Conservation (phyloP, 1,284 basidiomycete species). For the Meripilus lineatus region DNA sequence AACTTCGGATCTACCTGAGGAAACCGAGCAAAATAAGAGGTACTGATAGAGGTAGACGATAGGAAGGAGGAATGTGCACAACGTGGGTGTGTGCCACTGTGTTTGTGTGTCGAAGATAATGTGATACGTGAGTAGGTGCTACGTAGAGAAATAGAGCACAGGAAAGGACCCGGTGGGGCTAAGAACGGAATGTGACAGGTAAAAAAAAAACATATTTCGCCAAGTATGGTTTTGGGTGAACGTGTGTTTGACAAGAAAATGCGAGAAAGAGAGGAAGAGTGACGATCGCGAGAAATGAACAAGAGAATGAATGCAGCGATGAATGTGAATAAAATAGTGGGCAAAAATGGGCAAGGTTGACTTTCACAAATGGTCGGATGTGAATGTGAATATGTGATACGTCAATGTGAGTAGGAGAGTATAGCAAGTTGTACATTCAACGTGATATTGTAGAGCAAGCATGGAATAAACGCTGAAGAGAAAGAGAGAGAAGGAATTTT, state of each 20-base stretch:
- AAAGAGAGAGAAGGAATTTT: not conserved
- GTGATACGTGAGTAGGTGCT: no score
- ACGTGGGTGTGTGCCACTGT: no score
- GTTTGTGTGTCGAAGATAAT: no score
- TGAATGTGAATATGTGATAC: no score
- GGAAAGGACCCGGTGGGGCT: no score
- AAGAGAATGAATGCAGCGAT: not conserved
- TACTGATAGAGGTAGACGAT: not conserved
- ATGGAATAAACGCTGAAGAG: not conserved
- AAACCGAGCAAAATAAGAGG: not conserved
- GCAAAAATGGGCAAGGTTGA: not conserved
- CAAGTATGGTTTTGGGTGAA: no score
- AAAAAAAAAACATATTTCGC: no score
- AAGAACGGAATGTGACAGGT: not conserved
- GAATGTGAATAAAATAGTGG: no score
- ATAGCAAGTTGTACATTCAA: no score
- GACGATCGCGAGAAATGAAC: not conserved
- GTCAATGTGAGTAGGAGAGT: no score
- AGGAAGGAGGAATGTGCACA: not conserved
- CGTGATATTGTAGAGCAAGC: not conserved
- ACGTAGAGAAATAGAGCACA: no score
- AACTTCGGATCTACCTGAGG: not conserved
- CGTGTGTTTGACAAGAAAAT: not conserved
- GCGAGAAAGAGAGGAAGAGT: conserved; percentile 1
- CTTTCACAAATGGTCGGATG: no score